Evolutionary conservation across 2,329 filamentous ascomycete genomes (phyloP), one percentile per base, ranked within the genome.

Genomic region (Cercospora berteroae): DNA sequence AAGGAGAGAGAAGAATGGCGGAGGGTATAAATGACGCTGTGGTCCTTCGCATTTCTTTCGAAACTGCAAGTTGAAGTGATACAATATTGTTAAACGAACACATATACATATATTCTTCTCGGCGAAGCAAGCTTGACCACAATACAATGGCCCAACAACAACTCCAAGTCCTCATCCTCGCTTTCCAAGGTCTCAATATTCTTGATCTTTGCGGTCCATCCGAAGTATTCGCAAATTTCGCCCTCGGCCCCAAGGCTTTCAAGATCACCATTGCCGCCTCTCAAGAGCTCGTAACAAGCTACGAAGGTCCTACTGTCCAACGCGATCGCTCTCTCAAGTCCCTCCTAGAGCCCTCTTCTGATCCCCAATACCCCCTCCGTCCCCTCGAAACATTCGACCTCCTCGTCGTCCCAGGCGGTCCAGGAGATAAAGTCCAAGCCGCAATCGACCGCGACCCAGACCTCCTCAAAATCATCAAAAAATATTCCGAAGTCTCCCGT

Each of bases 151-250:
- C 60, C 31, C 20, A 20, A 7, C 58, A 50, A 31, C 55, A 36
- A 48, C 52, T 67, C 50, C 48, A 63, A 33, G 57, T 67, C 42
- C 63, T 69, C 23, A 60, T 48, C 39, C 61, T 69, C n/a, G 55
- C 65, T 25, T 70, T 65, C 61, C 64, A 58, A 25, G 56, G 55
- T 18, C 59, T 68, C 64, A 67, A 70, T 44, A 63, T 68, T 33
- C 64, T 70, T 57, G 69, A 70, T 23, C 64, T 70, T 5, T 69
- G 63, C 16, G 69, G 69, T 1, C 69, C 69, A 4, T 44, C 50
- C 5, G 69, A 70, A 65, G 67, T 69, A 42, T 69, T 70, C n/a
- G 67, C 61, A 42, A 68, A 65, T 27, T 65, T 59, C 10, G 44
- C 33, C 3, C 57, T 69, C 12, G 29, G 62, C 2, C 25, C 52